Percentiles rank a stretch among this genome's conserved stretches.
These are phyloP conservation scores for Micractinium sp. DNA, from an alignment of 139 green algal species.

Conservation along the genomic window DNA sequence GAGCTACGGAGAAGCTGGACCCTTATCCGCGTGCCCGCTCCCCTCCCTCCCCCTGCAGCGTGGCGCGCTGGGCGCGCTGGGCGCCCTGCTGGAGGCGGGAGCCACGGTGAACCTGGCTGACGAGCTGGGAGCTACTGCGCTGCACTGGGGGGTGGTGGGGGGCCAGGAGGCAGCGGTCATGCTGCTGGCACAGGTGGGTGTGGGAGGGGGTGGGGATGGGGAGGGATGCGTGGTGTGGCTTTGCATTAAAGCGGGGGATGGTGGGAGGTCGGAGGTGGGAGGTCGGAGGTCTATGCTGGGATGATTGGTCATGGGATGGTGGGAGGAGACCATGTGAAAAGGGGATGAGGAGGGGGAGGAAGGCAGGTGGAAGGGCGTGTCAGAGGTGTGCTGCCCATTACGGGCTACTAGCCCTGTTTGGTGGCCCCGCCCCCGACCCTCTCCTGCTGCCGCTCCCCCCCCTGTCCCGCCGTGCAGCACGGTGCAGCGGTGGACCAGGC, in stretches of 20 bases:
- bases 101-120: conserved; percentile 26
- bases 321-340: no score
- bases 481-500: conserved; percentile 6
- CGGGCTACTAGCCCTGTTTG: no score
- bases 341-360: no score
- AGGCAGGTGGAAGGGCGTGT: no score
- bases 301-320: no score
- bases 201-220: neutral
- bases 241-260: no score
- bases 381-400: no score
- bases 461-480: neutral
- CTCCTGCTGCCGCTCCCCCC: no score
- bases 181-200: conserved; percentile 12
- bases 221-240: no score
- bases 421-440: neutral
- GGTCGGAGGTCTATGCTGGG: no score
- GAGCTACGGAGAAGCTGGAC: neutral
- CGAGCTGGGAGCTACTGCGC: conserved; percentile 23
- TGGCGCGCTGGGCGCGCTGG: conserved; percentile 13
- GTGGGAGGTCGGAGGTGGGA: no score
- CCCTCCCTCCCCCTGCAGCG: neutral
- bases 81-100: conserved; percentile 6
- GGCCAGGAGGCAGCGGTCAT: neutral
- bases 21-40: no score
- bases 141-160: conserved; percentile 32